Evolutionary conservation across 352 stramenopile genomes (phyloP).

Genomic region (Phytopythium oedochilum): DNA sequence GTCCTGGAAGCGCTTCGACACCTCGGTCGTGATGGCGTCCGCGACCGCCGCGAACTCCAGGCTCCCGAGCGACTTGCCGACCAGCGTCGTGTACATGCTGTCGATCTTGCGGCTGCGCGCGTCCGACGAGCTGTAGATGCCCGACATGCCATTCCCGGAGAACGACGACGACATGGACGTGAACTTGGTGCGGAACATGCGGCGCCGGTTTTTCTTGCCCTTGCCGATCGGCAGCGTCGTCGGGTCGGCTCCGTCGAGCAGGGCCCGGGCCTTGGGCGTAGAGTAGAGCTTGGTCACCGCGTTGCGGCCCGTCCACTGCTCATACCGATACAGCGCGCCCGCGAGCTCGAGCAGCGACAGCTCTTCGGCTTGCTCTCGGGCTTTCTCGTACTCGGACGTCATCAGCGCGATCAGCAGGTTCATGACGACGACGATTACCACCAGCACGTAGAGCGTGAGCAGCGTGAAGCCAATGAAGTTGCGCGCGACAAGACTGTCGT

Average conservation of each 20-base stretch:
- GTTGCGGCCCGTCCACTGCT: conserved; percentile 38
- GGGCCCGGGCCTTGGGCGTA: conserved; percentile 19
- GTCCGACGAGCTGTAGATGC: conserved; percentile 1
- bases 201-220: conserved; percentile 6
- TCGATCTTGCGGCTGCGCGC: conserved; percentile 18
- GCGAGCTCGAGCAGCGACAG: conserved; percentile 40
- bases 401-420: conserved; percentile 53
- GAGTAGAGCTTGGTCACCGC: conserved; percentile 35
- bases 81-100: conserved; percentile 14
- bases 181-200: conserved; percentile 16
- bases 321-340: conserved; percentile 42
- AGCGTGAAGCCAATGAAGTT: conserved; percentile 41
- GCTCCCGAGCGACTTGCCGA: conserved; percentile 8
- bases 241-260: conserved; percentile 22
- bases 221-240: conserved; percentile 6
- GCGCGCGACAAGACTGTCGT: conserved; percentile 25
- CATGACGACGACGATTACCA: conserved; percentile 51
- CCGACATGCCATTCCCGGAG: conserved; percentile 2
- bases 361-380: conserved; percentile 47
- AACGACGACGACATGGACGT: conserved; percentile 25
- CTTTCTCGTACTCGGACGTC: conserved; percentile 57
- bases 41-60: conserved; percentile 16
- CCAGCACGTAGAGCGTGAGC: conserved; percentile 43
- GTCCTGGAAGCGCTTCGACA: conserved; percentile 27
- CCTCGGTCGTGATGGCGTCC: conserved; percentile 26